Evolutionary conservation across 768 basidiomycete genomes (phyloP).

Genomic region (Baorangia bicolor): DNA sequence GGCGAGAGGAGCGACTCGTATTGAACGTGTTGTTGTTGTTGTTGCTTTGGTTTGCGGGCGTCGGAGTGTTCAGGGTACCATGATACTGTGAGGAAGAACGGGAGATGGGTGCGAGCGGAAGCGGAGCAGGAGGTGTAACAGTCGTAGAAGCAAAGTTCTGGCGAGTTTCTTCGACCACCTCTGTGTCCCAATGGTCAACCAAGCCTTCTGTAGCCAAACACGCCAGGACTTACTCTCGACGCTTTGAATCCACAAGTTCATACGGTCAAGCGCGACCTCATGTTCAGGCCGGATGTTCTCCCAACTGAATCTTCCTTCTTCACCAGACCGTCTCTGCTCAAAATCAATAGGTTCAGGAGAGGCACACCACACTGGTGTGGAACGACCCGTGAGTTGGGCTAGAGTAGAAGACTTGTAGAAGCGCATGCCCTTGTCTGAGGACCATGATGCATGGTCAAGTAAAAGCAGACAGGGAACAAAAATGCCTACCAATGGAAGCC

Average conservation of each 20-base stretch:
- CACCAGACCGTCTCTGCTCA: constrained; percentile 32
- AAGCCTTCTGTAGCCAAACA: not conserved
- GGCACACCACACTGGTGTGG: constrained; percentile 30
- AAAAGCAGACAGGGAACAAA: not conserved
- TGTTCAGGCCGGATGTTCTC: constrained; percentile 34
- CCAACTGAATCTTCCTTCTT: constrained; percentile 35
- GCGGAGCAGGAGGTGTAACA: constrained; percentile 52
- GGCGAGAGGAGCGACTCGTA: constrained; percentile 37
- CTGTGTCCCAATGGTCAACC: constrained; percentile 38
- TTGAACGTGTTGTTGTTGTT: constrained; percentile 7
- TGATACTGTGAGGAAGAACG: constrained; percentile 44
- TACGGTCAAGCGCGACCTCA: constrained; percentile 50
- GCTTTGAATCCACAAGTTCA: constrained; percentile 80
- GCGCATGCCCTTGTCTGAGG: constrained; percentile 64
- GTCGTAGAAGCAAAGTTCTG: constrained; percentile 65
- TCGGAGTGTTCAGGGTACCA: constrained; percentile 34
- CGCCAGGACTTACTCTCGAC: constrained; percentile 66
- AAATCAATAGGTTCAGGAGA: constrained; percentile 34
- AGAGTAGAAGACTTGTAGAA: constrained; percentile 64
- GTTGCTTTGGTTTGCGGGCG: constrained; percentile 12
- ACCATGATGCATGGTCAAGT: not conserved
- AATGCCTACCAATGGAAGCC: constrained; percentile 63
- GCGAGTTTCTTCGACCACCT: constrained; percentile 78
- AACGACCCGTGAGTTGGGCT: constrained; percentile 38
- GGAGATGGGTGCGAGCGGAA: constrained; percentile 60